A percentile compares a stretch with the other conserved stretches of the same genome.
phyloP scores from a whole-genome alignment of 768 basidiomycete species.

The Mycena metata region DNA sequence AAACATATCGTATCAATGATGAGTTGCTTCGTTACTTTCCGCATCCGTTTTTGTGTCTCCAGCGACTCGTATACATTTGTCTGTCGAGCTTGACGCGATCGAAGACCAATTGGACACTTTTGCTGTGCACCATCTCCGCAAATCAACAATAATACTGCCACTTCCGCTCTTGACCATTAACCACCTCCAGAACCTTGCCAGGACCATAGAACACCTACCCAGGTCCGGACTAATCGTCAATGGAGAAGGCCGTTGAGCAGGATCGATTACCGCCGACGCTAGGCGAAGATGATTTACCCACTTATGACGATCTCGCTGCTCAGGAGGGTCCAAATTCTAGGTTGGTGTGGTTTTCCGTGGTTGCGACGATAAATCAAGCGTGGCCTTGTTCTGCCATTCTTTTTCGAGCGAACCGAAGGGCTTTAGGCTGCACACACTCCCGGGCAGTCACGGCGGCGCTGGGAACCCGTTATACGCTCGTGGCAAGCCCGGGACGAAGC shows the following conservation, averaged over 20 bases:
- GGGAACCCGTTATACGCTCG: too few species aligned
- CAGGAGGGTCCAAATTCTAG: conserved; percentile 88
- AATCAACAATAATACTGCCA: not conserved
- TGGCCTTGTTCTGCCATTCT: not conserved
- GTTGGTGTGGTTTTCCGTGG: conserved; percentile 49
- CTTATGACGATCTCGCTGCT: conserved; percentile 83
- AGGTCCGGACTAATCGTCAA: not conserved
- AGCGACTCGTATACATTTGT: too few species aligned
- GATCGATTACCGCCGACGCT: conserved; percentile 48
- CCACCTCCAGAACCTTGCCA: not conserved
- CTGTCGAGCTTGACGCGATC: too few species aligned
- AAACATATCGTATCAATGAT: too few species aligned
- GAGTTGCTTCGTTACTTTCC: too few species aligned
- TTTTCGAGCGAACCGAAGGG: too few species aligned
- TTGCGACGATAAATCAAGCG: not conserved
- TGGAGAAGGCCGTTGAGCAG: conserved; percentile 55
- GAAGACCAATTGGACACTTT: too few species aligned
- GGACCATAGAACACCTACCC: not conserved
- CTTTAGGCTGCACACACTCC: not conserved
- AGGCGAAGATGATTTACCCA: conserved; percentile 73
- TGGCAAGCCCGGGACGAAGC: too few species aligned
- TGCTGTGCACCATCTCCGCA: conserved; percentile 16
- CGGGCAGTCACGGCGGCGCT: too few species aligned
- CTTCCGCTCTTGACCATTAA: conserved; percentile 8
- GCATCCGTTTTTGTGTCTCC: too few species aligned